These are phyloP conservation scores for Antarctomyces pellizariae DNA, from an alignment of 495 filamentous ascomycete genomes.

Conservation along the genomic window DNA sequence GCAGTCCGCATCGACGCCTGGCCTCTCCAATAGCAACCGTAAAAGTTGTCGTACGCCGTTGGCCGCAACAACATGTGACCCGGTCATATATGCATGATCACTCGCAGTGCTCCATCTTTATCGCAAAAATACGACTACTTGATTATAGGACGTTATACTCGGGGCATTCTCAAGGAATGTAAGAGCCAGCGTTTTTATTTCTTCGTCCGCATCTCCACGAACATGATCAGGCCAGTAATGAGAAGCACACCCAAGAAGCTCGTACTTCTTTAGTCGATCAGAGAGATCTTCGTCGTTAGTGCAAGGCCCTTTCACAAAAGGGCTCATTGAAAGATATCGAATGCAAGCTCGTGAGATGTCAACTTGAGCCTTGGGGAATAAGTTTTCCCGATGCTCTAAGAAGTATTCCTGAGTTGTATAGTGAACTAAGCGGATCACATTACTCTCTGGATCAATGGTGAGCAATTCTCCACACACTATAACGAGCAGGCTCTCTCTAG, in stretches of 20 bases:
- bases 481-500: neutral
- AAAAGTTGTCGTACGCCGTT: too few relatives aligned
- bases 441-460: conserved; percentile 21
- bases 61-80: too few relatives aligned
- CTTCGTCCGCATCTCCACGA: conserved; percentile 4
- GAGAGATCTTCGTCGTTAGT: conserved; percentile 12
- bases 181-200: conserved; percentile 4
- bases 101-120: too few relatives aligned
- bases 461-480: conserved; percentile 28
- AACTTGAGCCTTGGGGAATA: conserved; percentile 14
- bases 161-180: too few relatives aligned
- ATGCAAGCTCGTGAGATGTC: conserved; percentile 17
- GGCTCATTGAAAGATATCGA: conserved; percentile 20
- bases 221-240: conserved; percentile 22
- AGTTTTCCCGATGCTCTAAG: conserved; percentile 11
- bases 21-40: too few relatives aligned
- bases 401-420: conserved; percentile 32
- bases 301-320: conserved; percentile 14
- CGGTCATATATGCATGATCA: too few relatives aligned
- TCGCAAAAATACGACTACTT: too few relatives aligned
- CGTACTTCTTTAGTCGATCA: conserved; percentile 11
- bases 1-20: neutral
- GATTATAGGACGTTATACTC: too few relatives aligned
- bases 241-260: conserved; percentile 20
- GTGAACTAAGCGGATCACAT: conserved; percentile 27